Base-by-base conservation (phyloP, 2,329 filamentous ascomycete species). In the Trichoderma breve region DNA sequence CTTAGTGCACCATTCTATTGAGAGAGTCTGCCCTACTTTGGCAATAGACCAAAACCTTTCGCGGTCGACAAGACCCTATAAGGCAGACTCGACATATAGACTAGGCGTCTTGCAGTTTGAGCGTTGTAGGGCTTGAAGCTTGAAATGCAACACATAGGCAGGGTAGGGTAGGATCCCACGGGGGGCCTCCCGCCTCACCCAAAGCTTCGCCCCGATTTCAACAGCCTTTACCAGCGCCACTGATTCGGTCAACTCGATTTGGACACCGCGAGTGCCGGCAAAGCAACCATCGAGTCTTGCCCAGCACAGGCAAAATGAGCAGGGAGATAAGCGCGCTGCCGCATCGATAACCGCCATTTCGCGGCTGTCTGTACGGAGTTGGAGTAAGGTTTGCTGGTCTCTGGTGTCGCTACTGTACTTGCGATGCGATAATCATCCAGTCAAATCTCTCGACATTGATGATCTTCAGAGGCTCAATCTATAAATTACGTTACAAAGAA, bases 181-280 rank as follows among this genome's bases (percentile, higher is more conserved):
- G 24, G 32, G 51, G 64, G 63, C 47, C 51, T 60, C 53, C 26
- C 65, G 55, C 55, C 66, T 69, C 66, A 12, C 18, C 21, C 11
- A 36, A 51, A 11, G 47, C 28, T 26, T 39, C 51, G 30, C 24
- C 24, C 53, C 34, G 66, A 36, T 51, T 62, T 39, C 67, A 34
- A 21, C 55, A 2, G 30, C 26, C 24, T 30, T 30, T 53, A 58
- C 61, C 21, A 36, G 69, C 53, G 61, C 67, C 67, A 36, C 67
- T 53, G 28, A 36, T 70, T 70, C 67, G 67, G 67, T 70, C 67
- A 36, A 36, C 67, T 70, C 58, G 67, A 70, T 70, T 70, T 34
- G 57, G 67, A 70, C 67, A 62, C 67, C 39, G 65, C 12, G 65
- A 58, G 32, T 67, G 64, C 64, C 64, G 51, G 51, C 32, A 28